A percentile compares a stretch with the other conserved stretches of the same genome.
Evolutionary conservation across 768 basidiomycete genomes (phyloP).

Genomic region (Russula griseocarnosa): DNA sequence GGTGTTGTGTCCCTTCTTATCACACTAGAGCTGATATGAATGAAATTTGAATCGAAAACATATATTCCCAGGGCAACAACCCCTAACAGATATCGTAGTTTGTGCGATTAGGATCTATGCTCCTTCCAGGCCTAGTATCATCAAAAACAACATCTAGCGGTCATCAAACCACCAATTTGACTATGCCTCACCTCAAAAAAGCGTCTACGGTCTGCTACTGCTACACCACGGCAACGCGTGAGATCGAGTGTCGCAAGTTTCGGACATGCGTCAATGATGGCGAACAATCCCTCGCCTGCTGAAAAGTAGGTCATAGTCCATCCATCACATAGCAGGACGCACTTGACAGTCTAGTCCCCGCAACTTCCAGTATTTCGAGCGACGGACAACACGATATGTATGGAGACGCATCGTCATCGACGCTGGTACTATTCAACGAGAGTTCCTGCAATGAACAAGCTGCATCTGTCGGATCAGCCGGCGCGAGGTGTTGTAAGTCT

Average conservation of each 20-base stretch:
- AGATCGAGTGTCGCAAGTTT: conserved; percentile 54
- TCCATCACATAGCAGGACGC: conserved; percentile 27
- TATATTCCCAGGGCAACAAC: not conserved
- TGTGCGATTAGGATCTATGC: not conserved
- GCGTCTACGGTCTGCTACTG: conserved; percentile 53
- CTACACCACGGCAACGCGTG: conserved; percentile 63
- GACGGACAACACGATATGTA: conserved; percentile 51
- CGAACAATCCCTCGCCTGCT: conserved; percentile 51
- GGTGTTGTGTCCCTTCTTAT: not conserved
- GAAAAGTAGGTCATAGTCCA: not conserved
- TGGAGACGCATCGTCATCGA: conserved; percentile 53
- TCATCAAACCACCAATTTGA: not conserved
- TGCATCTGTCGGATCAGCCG: conserved; percentile 33
- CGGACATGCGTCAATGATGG: conserved; percentile 54
- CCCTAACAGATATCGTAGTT: not conserved
- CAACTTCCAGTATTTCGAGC: conserved; percentile 49
- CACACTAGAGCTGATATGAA: not conserved
- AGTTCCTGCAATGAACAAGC: conserved; percentile 46
- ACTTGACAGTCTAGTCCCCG: conserved; percentile 60
- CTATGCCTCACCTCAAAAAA: conserved; percentile 55
- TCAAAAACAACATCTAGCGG: not conserved
- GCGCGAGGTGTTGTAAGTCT: conserved; percentile 49
- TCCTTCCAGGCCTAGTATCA: conserved; percentile 11
- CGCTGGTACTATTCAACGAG: conserved; percentile 53
- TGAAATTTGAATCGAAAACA: not conserved